Evolutionary conservation across 805 yeast species (phyloP).

Genomic region (Kodamaea lidongshanica): DNA sequence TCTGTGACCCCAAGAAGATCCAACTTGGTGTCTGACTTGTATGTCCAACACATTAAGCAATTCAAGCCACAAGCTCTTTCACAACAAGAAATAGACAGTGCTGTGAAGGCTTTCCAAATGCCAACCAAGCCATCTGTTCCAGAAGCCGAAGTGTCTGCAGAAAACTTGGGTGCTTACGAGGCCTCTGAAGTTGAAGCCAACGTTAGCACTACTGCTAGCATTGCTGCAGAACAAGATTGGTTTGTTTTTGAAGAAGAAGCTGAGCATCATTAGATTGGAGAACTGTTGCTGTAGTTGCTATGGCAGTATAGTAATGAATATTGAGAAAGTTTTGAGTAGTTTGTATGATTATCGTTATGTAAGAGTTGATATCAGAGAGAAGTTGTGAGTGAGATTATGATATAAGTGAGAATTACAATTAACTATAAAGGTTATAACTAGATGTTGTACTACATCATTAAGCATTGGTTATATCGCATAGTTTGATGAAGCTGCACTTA

Average conservation of each 20-base stretch:
- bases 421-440: no score
- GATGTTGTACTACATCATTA: no score
- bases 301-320: no score
- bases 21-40: conserved; percentile 76
- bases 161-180: conserved; percentile 66
- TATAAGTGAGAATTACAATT: no score
- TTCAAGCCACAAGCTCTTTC: conserved; percentile 79
- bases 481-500: no score
- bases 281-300: no score
- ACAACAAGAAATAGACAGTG: conserved; percentile 67
- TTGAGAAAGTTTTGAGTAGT: no score
- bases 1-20: conserved; percentile 38
- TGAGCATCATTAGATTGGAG: conserved; percentile 48
- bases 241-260: conserved; percentile 66
- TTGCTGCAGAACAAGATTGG: conserved; percentile 66
- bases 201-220: conserved; percentile 20
- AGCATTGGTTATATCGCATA: no score
- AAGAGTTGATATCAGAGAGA: no score
- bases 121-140: conserved; percentile 80
- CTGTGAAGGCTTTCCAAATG: conserved; percentile 75
- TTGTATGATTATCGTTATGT: no score
- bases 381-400: no score
- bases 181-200: conserved; percentile 66
- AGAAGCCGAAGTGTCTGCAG: conserved; percentile 59
- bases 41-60: conserved; percentile 77